Base-by-base conservation (phyloP, 192 early-diverging fungal species). In the Entophlyctis helioformis region DNA sequence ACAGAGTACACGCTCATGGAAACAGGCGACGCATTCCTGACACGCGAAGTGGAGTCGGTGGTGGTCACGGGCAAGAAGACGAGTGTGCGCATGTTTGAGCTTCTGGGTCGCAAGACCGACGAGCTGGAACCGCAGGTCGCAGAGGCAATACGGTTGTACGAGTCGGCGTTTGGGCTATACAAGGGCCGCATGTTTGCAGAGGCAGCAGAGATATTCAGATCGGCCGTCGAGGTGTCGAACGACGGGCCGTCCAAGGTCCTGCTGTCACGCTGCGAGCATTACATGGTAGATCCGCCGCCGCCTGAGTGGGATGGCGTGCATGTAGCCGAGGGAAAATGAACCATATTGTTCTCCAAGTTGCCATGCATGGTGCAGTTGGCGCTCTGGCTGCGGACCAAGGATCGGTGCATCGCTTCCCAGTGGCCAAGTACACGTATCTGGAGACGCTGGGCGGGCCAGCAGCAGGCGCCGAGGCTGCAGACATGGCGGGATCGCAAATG, bases 1-100 rank as follows among this genome's bases (percentile, higher is more conserved):
- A 72, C 69, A 13, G 68, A 73, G 43, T 50, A 53, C 32, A 73
- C 71, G 16, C 24, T 56, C 11, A 25, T 31, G 11, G 71, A 73
- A 40, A 60, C 57, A 1, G 47, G 37, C 1, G 66, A 70, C 35
- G 3, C 35, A n/a, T 73, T 73, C 47, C 9, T 53, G 15, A 58
- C 57, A 12, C 50, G 71, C 18, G 64, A 73, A 37, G 50, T 73
- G 2, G 71, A 73, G 39, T 34, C 42, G 19, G 71, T 73, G 10
- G 32, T 62, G 4, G 71, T 73, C 10, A 71, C 50, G 31, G 71
- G 71, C 13, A 62, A 62, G 48, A 51, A 33, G 21, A 49, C 59
- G 22, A 29, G 18, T 15, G 67, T 73, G 3, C 43, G 18, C 21
- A 67, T 73, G 35, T 73, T 42, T 41, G 71, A 73, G 46, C 42